Evolutionary conservation across 1,284 basidiomycete species (phyloP).

Genomic region (Leccinum subrobustum): DNA sequence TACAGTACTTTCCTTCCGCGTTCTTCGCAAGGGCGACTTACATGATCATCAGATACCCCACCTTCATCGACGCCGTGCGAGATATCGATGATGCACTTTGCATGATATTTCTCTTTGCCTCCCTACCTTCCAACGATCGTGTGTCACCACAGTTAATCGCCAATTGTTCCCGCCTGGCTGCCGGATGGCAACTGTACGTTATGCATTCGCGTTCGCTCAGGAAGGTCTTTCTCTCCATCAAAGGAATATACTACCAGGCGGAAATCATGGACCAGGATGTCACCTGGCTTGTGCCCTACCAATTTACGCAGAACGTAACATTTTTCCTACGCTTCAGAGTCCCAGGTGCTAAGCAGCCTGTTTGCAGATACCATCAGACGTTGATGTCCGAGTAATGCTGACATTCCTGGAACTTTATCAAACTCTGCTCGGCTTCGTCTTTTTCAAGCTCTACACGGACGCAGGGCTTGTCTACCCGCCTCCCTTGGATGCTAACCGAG

Average conservation of each 20-base stretch:
- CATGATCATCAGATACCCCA: constrained; percentile 76
- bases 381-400: constrained; percentile 97
- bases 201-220: constrained; percentile 87
- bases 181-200: constrained; percentile 95
- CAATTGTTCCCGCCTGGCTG: constrained; percentile 87
- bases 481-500: constrained; percentile 80
- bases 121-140: constrained; percentile 80
- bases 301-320: constrained; percentile 92
- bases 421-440: constrained; percentile 92
- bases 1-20: constrained; percentile 32
- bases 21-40: constrained; percentile 2
- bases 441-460: constrained; percentile 98
- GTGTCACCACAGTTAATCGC: constrained; percentile 85
- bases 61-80: constrained; percentile 92
- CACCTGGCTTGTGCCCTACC: constrained; percentile 97
- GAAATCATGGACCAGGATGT: constrained; percentile 91
- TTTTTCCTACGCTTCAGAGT: background rate
- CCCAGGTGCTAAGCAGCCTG: constrained; percentile 9
- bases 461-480: constrained; percentile 94
- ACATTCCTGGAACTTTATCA: constrained; percentile 99
- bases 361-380: constrained; percentile 86
- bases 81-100: constrained; percentile 98
- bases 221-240: constrained; percentile 96
- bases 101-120: constrained; percentile 91
- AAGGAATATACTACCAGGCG: constrained; percentile 98